Conservation (phyloP, 2,329 filamentous ascomycete genomes). For the Pseudodiploospora longispora region DNA sequence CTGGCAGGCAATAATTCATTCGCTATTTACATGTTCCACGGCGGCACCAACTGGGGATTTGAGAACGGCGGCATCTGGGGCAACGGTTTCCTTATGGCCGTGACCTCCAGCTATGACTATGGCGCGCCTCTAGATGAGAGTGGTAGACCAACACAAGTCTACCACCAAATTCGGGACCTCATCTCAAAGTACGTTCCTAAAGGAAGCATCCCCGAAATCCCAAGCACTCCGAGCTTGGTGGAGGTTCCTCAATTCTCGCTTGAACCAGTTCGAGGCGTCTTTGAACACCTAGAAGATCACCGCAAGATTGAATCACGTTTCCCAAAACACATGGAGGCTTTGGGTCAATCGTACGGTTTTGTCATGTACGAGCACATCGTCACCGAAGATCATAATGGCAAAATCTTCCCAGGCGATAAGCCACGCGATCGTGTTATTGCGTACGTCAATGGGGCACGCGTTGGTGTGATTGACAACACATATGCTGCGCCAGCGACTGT, state of each 20-base stretch:
- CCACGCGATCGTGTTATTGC: constrained; percentile 38
- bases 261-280: constrained; percentile 26
- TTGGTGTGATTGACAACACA: constrained; percentile 38
- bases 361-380: constrained; percentile 33
- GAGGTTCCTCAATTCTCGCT: constrained; percentile 28
- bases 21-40: constrained; percentile 46
- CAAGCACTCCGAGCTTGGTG: constrained; percentile 22
- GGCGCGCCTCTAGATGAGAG: constrained; percentile 42
- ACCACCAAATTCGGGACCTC: constrained; percentile 29
- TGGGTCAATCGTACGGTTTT: constrained; percentile 36
- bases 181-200: constrained; percentile 29
- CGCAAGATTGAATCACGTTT: constrained; percentile 15
- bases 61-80: constrained; percentile 37
- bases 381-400: constrained; percentile 18
- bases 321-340: constrained; percentile 36
- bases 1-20: constrained; percentile 26
- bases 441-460: constrained; percentile 33
- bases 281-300: constrained; percentile 21
- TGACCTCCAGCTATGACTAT: constrained; percentile 43
- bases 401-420: constrained; percentile 32
- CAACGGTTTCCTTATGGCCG: constrained; percentile 26
- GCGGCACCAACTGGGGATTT: constrained; percentile 43
- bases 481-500: constrained; percentile 32
- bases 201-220: constrained; percentile 29
- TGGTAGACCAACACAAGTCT: constrained; percentile 36